Base-by-base conservation (phyloP, 2,329 filamentous ascomycete species). In the Verticillium alfalfae region DNA sequence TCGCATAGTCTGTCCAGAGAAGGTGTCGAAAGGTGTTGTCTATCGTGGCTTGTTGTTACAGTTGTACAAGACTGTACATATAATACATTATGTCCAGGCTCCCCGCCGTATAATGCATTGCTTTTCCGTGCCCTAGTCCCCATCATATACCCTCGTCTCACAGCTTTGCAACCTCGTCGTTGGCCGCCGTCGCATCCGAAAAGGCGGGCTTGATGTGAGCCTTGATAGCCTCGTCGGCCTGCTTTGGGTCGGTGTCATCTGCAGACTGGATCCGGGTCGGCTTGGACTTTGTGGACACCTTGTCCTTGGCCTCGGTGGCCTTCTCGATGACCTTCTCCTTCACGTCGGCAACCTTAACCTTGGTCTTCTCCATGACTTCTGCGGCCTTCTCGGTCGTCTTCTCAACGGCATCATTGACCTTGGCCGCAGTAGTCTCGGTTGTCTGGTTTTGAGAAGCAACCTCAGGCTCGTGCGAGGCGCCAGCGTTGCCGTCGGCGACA, bases 101-200 rank as follows among this genome's bases (percentile, higher is more conserved):
- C 45, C 45, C 18, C 45, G 45, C 45, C n/a, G 45, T 52, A 10
- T 52, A 52, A 52, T 52, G 45, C 45, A 52, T 52, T 26, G 18
- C n/a, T 52, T 52, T 52, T 52, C 45, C 45, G n/a, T 18, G 18
- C 26, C 45, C 45, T 18, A 10, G 22, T 52, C 45, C 9, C 18
- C 45, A 22, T 52, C 45, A 18, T n/a, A 41, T 15, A 16, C 2
- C 2, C 39, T 16, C 39, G 39, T 41, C 39, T 41, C 18, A 22
- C 45, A 22, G 22, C 18, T 52, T 9, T 1, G 22, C 45, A 22
- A 22, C 45, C 45, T 61, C 63, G n/a, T 66, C 61, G 66, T 75
- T 75, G 26, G 71, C 73, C 18, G 62, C 65, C 1, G 73, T 75
- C 37, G 72, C 73, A 56, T 75, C 73, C 15, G 67, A 65, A 1